These are phyloP conservation scores for Friedmanniomyces endolithicus DNA, from an alignment of 495 filamentous ascomycete genomes.

Conservation along the genomic window DNA sequence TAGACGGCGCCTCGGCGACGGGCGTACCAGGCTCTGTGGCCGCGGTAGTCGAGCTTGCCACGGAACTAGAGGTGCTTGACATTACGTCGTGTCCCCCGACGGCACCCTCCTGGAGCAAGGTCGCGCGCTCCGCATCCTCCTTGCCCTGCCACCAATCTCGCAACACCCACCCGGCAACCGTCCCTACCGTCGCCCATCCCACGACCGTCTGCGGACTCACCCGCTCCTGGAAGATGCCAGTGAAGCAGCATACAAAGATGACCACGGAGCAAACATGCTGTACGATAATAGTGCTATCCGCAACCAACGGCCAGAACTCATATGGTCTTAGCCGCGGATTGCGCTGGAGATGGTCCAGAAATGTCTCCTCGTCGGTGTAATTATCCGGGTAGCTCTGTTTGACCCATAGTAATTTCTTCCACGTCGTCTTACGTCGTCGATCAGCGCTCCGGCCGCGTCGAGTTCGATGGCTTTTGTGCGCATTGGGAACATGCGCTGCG, in stretches of 20 bases:
- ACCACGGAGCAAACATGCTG: constrained; percentile 90
- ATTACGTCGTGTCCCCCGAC: constrained; percentile 26
- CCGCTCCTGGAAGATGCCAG: constrained; percentile 73
- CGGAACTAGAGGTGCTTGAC: constrained; percentile 1
- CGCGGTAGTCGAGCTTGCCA: neutral
- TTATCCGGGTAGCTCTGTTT: constrained; percentile 97
- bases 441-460: constrained; percentile 45
- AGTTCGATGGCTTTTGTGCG: constrained; percentile 25
- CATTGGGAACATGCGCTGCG: constrained; percentile 11
- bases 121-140: constrained; percentile 37
- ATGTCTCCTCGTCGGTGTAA: constrained; percentile 91
- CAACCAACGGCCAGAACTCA: constrained; percentile 93
- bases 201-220: constrained; percentile 80
- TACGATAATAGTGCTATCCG: constrained; percentile 90
- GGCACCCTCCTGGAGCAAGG: constrained; percentile 23
- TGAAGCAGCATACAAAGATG: constrained; percentile 89
- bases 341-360: constrained; percentile 88
- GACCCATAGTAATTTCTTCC: constrained; percentile 96
- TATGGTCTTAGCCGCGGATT: constrained; percentile 91
- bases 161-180: constrained; percentile 75
- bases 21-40: constrained; percentile 1
- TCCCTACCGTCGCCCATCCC: constrained; percentile 66
- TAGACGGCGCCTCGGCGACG: neutral
- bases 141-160: constrained; percentile 78
- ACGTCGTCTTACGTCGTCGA: constrained; percentile 50